Conservation (phyloP, 306 rosid species). For the Pyrus pyrifolia region DNA sequence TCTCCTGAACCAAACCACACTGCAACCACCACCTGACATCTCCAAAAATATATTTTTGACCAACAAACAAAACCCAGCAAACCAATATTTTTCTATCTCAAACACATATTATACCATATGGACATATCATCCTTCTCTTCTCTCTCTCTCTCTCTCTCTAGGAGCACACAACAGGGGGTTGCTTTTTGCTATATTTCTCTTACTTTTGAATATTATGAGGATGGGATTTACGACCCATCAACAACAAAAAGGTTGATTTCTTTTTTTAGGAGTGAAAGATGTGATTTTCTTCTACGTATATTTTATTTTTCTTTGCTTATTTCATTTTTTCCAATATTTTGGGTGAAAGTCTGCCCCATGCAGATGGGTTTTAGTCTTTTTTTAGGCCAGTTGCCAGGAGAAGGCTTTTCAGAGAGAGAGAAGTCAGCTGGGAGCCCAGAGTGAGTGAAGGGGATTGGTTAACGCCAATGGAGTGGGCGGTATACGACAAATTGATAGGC, state of each 20-base stretch:
- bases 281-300: neutral
- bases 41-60: slow-evolving; percentile 11
- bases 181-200: slow-evolving; percentile 2
- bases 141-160: neutral
- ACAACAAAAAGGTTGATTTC: slow-evolving; percentile 20
- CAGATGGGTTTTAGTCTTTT: slow-evolving; percentile 6
- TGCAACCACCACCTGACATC: slow-evolving; percentile 93
- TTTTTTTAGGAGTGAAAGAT: slow-evolving; percentile 14
- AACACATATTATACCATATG: slow-evolving; percentile 11
- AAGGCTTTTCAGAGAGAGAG: slow-evolving; percentile 18
- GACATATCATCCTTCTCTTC: slow-evolving; percentile 1
- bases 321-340: slow-evolving; percentile 8
- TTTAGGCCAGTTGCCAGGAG: slow-evolving; percentile 39
- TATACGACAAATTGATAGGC: slow-evolving; percentile 46
- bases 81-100: slow-evolving; percentile 16
- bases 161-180: neutral
- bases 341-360: slow-evolving; percentile 12
- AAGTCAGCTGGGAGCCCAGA: neutral
- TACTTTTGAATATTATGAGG: slow-evolving; percentile 8
- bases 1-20: slow-evolving; percentile 98
- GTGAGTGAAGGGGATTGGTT: slow-evolving; percentile 33
- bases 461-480: slow-evolving; percentile 22
- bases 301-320: slow-evolving; percentile 14
- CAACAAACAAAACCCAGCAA: slow-evolving; percentile 15
- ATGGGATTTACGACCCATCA: slow-evolving; percentile 24